These are phyloP conservation scores for Corylus americana DNA, from an alignment of 306 rosid species.

Conservation along the genomic window DNA sequence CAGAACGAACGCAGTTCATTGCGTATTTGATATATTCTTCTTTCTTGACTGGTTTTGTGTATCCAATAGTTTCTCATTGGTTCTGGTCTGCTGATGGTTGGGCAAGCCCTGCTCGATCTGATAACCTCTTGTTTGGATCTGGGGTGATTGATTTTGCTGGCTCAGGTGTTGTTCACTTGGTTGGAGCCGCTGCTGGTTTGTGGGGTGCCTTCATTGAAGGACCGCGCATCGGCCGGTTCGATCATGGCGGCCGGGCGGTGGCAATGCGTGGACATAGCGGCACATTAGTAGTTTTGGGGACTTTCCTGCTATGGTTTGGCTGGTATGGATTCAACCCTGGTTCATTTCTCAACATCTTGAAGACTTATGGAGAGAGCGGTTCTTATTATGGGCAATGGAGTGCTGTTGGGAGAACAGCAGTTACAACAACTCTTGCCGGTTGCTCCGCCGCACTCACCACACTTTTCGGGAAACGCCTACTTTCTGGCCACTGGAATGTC, in stretches of 20 bases:
- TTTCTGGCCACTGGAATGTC: slow-evolving; percentile 76
- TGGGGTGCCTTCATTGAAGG: slow-evolving; percentile 92
- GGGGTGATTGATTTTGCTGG: slow-evolving; percentile 73
- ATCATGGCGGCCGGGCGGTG: slow-evolving; percentile 50
- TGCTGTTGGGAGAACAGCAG: slow-evolving; percentile 88
- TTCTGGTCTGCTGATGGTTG: slow-evolving; percentile 67
- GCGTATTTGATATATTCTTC: slow-evolving; percentile 81
- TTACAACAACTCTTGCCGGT: slow-evolving; percentile 80
- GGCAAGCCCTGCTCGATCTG: slow-evolving; percentile 42
- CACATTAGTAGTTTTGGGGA: slow-evolving; percentile 64
- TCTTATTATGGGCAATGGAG: slow-evolving; percentile 80
- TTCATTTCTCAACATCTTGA: slow-evolving; percentile 60
- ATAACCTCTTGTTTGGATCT: slow-evolving; percentile 44
- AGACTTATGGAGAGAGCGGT: slow-evolving; percentile 43
- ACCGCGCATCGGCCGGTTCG: slow-evolving; percentile 80
- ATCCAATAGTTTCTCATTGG: slow-evolving; percentile 81
- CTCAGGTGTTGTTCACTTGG: slow-evolving; percentile 64
- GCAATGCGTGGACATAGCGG: slow-evolving; percentile 74
- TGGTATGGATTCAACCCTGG: slow-evolving; percentile 99
- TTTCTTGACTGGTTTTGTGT: slow-evolving; percentile 85
- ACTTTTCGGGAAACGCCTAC: slow-evolving; percentile 67
- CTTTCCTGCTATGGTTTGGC: slow-evolving; percentile 92
- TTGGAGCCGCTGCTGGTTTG: slow-evolving; percentile 64
- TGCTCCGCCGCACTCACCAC: slow-evolving; percentile 84
- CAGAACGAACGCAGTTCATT: slow-evolving; percentile 86